These are phyloP conservation scores for Rhodotorula sp. DNA, from an alignment of 1,284 basidiomycete species.

Conservation along the genomic window DNA sequence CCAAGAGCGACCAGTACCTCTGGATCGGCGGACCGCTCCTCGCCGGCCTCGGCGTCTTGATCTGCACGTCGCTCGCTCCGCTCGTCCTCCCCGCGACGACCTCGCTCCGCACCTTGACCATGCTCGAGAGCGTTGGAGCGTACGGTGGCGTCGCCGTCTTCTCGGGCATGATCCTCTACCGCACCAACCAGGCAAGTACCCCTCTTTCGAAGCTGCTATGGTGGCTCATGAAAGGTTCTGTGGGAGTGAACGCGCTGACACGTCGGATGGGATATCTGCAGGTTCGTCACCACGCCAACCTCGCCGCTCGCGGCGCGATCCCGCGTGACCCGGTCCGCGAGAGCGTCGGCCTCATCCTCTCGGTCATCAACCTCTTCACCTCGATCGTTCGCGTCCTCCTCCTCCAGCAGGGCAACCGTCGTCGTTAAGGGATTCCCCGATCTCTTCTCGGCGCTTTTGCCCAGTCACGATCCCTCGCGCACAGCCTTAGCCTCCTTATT, in stretches of 20 bases:
- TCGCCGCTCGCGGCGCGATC: constrained; percentile 67
- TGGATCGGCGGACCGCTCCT: constrained; percentile 64
- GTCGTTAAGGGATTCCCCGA: neutral
- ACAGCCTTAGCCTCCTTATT: too few species aligned
- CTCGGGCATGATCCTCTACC: constrained; percentile 79
- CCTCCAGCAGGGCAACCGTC: constrained; percentile 49
- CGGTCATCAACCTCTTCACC: constrained; percentile 66
- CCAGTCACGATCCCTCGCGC: too few species aligned
- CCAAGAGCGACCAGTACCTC: constrained; percentile 77
- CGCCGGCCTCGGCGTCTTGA: constrained; percentile 77
- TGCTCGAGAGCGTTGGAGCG: constrained; percentile 74
- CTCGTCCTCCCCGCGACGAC: constrained; percentile 64
- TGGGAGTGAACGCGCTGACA: too few species aligned
- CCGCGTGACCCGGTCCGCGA: constrained; percentile 74
- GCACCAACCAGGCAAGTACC: constrained; percentile 57
- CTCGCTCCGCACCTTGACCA: constrained; percentile 62
- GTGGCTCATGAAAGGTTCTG: too few species aligned
- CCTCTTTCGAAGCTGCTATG: too few species aligned
- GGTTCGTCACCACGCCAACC: constrained; percentile 71
- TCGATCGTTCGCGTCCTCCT: constrained; percentile 58
- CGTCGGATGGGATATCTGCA: constrained; percentile 55
- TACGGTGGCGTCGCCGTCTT: constrained; percentile 62
- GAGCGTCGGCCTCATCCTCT: constrained; percentile 57
- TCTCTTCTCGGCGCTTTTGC: neutral
- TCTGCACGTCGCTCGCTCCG: constrained; percentile 77